Evolutionary conservation across 352 stramenopile species (phyloP).

Genomic region (Saprolegnia parasitica): DNA sequence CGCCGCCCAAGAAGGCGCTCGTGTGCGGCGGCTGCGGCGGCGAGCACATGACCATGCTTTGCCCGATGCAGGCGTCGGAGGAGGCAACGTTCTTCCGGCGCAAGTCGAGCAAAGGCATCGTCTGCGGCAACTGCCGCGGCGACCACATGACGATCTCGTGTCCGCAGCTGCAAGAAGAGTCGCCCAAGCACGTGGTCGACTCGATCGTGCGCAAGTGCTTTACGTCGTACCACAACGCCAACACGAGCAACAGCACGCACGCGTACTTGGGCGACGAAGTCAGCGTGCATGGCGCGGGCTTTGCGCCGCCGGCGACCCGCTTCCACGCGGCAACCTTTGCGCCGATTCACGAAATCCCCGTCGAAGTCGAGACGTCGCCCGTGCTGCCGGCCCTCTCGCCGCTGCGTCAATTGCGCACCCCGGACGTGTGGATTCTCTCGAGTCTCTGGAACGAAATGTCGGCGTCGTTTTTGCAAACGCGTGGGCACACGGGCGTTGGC

Average conservation of each 20-base stretch:
- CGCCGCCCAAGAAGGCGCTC: conserved; percentile 36
- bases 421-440: conserved; percentile 27
- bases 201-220: conserved; percentile 82
- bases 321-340: background rate
- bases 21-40: conserved; percentile 73
- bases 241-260: conserved; percentile 77
- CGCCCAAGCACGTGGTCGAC: conserved; percentile 40
- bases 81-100: background rate
- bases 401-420: background rate
- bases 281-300: conserved; percentile 61
- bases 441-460: conserved; percentile 24
- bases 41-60: conserved; percentile 78
- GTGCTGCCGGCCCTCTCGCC: conserved; percentile 34
- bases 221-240: conserved; percentile 83
- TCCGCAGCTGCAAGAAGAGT: conserved; percentile 46
- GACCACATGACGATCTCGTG: conserved; percentile 82
- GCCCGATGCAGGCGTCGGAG: conserved; percentile 38
- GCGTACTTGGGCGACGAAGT: conserved; percentile 81
- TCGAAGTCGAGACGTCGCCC: conserved; percentile 39
- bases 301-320: conserved; percentile 28
- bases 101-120: conserved; percentile 39
- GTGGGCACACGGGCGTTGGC: background rate
- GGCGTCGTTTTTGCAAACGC: conserved; percentile 9
- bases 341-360: conserved; percentile 9
- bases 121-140: conserved; percentile 75